Evolutionary conservation across 1,284 basidiomycete species (phyloP).

Genomic region (Boletus semigastroideus): DNA sequence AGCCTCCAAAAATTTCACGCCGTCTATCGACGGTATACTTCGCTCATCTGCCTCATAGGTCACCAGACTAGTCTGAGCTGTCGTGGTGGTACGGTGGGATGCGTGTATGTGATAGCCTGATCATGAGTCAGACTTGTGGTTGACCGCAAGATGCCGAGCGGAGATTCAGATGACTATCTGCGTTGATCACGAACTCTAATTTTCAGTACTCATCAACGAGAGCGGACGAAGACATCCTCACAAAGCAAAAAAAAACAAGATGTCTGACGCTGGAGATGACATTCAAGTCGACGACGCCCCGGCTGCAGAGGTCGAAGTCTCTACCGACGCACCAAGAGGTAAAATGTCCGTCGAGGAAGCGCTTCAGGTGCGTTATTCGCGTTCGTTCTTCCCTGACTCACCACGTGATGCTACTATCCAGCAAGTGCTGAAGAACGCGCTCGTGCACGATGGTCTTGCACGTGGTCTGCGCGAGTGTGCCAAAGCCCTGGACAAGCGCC

Average conservation of each 20-base stretch:
- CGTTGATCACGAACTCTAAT: slow-evolving; percentile 47
- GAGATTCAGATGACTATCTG: slow-evolving; percentile 40
- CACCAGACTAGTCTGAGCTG: no score
- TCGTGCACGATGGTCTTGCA: slow-evolving; percentile 97
- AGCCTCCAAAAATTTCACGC: no score
- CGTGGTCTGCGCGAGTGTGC: slow-evolving; percentile 97
- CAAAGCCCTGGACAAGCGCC: slow-evolving; percentile 98
- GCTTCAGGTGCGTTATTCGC: slow-evolving; percentile 69
- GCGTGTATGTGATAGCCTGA: no score
- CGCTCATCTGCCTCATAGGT: no score
- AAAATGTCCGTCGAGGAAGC: slow-evolving; percentile 97
- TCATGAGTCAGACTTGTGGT: no score
- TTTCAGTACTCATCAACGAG: slow-evolving; percentile 72
- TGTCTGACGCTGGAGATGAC: slow-evolving; percentile 99
- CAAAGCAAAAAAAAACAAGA: slow-evolving; percentile 48
- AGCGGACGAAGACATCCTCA: slow-evolving; percentile 85
- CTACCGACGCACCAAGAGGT: slow-evolving; percentile 85
- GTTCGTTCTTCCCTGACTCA: not conserved
- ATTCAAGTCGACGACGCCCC: slow-evolving; percentile 78
- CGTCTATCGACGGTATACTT: no score
- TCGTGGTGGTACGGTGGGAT: no score
- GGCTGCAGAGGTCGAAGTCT: slow-evolving; percentile 79
- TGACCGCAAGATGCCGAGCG: slow-evolving; percentile 43
- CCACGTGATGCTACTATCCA: slow-evolving; percentile 31
- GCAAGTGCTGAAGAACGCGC: slow-evolving; percentile 95